A percentile compares a stretch with the other conserved stretches of the same genome.
Evolutionary conservation across 768 basidiomycete genomes (phyloP).

Genomic region (Termitomyces bulborhizus): DNA sequence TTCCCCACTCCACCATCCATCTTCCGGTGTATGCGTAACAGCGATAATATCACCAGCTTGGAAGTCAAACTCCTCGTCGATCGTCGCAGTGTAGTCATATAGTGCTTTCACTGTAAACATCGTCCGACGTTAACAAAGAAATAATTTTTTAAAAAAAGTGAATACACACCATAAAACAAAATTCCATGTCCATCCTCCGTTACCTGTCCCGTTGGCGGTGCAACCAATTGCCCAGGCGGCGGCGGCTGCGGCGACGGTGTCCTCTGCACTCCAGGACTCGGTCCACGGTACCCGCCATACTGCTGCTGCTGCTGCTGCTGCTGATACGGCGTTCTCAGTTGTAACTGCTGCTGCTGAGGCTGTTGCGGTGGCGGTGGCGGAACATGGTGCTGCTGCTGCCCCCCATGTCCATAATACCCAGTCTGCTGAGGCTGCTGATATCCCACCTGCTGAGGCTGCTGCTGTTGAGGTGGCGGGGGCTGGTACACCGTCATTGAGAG

Average conservation of each 20-base stretch:
- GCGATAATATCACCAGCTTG: conserved; percentile 93
- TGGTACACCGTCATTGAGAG: conserved; percentile 15
- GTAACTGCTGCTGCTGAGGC: conserved; percentile 19
- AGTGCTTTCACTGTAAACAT: conserved; percentile 68
- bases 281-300: conserved; percentile 30
- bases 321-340: conserved; percentile 23
- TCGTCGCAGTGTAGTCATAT: conserved; percentile 80
- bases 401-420: conserved; percentile 18
- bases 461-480: conserved; percentile 19
- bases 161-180: too few species aligned
- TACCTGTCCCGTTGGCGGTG: conserved; percentile 64
- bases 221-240: conserved; percentile 18
- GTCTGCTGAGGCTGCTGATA: conserved; percentile 8
- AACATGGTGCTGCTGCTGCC: conserved; percentile 14
- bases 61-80: conserved; percentile 95
- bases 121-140: not conserved
- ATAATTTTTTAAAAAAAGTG: conserved; percentile 33
- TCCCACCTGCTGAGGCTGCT: conserved; percentile 16
- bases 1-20: conserved; percentile 97
- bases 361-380: conserved; percentile 24
- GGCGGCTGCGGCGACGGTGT: conserved; percentile 46
- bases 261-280: conserved; percentile 35
- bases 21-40: conserved; percentile 89
- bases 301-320: conserved; percentile 15
- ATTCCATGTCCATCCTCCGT: conserved; percentile 75